phyloP scores from a whole-genome alignment of 2,329 filamentous ascomycete genomes.

The Venturia aucupariae region DNA sequence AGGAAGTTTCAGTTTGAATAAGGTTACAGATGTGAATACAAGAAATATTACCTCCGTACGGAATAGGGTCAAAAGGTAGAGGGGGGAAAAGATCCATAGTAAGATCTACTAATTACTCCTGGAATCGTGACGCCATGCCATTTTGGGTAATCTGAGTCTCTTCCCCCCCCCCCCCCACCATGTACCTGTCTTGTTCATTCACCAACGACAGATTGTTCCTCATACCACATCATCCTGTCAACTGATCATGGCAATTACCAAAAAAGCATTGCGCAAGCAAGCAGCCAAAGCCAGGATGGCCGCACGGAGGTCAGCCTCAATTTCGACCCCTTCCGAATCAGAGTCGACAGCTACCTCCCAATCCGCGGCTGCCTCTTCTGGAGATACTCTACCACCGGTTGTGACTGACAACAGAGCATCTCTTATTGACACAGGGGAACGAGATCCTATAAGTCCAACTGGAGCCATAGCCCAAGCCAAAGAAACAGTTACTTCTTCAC shows the following conservation, averaged over 20 bases:
- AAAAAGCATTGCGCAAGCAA: not conserved
- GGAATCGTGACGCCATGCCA: no score
- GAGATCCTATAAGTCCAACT: not conserved
- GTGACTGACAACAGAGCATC: not conserved
- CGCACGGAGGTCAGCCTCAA: not conserved
- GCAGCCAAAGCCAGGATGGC: not conserved
- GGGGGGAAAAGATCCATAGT: no score
- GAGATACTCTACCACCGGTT: not conserved
- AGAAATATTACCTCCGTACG: no score
- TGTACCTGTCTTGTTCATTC: no score
- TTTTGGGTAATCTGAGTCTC: no score
- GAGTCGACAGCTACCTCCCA: no score
- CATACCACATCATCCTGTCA: not conserved
- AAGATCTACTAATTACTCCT: no score
- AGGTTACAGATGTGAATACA: no score
- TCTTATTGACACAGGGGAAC: not conserved
- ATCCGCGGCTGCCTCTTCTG: not conserved
- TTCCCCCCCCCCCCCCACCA: no score
- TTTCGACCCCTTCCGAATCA: no score
- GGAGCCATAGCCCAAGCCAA: not conserved
- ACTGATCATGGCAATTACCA: not conserved
- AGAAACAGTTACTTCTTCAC: not conserved
- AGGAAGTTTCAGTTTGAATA: no score
- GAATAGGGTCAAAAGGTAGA: no score
- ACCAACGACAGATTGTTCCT: not conserved